Base-by-base conservation (phyloP, 2,329 filamentous ascomycete genomes). In the Bipolaris bicolor region DNA sequence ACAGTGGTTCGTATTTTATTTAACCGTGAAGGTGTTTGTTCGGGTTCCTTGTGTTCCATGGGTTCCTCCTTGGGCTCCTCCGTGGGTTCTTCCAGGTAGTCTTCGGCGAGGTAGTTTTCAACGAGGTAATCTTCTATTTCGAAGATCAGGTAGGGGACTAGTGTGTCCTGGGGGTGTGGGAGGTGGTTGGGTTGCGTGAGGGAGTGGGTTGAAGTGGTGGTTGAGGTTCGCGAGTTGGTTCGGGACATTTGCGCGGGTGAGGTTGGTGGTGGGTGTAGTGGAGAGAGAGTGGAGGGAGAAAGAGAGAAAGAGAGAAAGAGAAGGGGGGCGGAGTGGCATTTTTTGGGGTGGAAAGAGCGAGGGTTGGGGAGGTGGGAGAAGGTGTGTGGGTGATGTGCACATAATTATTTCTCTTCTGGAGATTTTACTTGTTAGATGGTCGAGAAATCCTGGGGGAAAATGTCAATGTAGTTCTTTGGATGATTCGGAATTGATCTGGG, bases 71-170 rank as follows among this genome's bases (percentile, higher is more conserved):
- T n/a, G n/a, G n/a, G n/a, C n/a, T n/a, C n/a, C n/a, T n/a, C n/a
- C n/a, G n/a, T n/a, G n/a, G n/a, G n/a, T n/a, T n/a, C n/a, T n/a
- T n/a, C n/a, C n/a, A n/a, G n/a, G n/a, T n/a, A n/a, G n/a, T n/a
- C n/a, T n/a, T 56, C 41, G 20, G 41, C 48, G 3, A 56, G 48
- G 18, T 41, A 46, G 20, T 52, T 49, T 43, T 56, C 49, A 26
- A 3, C 2, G 2, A 56, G 48, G 18, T 40, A 45, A 34, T 52
- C 53, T 41, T 56, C 48, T 15, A 56, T 52, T 29, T 56, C 53
- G 26, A 52, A 41, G 41, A 52, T 52, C 7, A 56, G 53, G 49
- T 56, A 56, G n/a, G 46, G 43, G 33, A 49, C 31, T 24, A 56
- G 34, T 13, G 47, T 45, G 41, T 56, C 41, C 34, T 48, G 48